Evolutionary conservation across 345 rosid genomes (phyloP).

Genomic region (Populus deltoides): DNA sequence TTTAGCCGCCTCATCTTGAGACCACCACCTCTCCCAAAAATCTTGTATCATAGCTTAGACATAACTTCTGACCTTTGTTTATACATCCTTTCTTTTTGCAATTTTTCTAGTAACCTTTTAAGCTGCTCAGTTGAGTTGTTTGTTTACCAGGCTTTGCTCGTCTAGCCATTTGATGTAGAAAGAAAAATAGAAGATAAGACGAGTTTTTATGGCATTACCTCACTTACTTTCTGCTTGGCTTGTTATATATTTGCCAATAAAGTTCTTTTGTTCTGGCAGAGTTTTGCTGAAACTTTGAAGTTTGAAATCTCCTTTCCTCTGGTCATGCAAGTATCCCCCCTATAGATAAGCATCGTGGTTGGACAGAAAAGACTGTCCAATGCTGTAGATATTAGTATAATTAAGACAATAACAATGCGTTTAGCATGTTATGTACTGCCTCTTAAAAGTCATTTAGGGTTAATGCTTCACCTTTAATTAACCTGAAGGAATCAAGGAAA

Average conservation of each 20-base stretch:
- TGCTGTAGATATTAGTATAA: no score
- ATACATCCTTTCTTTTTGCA: slow-evolving; percentile 21
- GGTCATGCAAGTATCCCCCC: not conserved
- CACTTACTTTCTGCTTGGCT: not conserved
- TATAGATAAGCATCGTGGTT: no score
- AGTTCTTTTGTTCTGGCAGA: not conserved
- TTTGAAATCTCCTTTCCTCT: not conserved
- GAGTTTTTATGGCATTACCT: slow-evolving; percentile 10
- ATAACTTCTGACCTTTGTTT: slow-evolving; percentile 36
- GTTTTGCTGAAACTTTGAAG: not conserved
- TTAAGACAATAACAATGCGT: not conserved
- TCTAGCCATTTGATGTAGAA: slow-evolving; percentile 30
- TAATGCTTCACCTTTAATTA: not conserved
- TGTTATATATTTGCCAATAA: not conserved
- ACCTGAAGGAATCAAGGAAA: not conserved
- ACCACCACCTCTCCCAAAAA: not conserved
- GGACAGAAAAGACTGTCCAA: no score
- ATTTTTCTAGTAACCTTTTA: slow-evolving; percentile 2
- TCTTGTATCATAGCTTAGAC: slow-evolving; percentile 26
- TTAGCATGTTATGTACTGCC: not conserved
- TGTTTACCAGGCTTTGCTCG: slow-evolving; percentile 6
- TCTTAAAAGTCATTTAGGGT: not conserved
- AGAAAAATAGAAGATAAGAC: slow-evolving; percentile 29
- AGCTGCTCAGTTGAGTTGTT: slow-evolving; percentile 5
- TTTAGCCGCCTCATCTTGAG: slow-evolving; percentile 59